phyloP scores from a whole-genome alignment of 2,329 filamentous ascomycete species.

The Cordyceps javanica region DNA sequence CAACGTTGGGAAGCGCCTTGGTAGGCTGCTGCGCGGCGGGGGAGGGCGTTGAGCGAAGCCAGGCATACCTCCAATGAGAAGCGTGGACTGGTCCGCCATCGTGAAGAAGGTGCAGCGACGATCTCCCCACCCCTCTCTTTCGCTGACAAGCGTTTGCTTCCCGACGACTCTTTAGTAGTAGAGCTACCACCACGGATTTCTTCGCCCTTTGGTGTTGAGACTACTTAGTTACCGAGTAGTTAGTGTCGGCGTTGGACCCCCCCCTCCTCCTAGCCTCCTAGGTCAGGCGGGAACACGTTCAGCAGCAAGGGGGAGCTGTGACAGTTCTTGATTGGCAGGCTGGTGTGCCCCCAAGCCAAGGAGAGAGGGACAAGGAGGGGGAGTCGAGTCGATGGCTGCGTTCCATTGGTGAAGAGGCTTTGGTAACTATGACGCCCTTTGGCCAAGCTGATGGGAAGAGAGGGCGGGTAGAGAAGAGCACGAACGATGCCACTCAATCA shows the following conservation, averaged over 20 bases:
- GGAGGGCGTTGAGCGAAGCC: background rate
- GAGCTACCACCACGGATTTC: too few relatives aligned
- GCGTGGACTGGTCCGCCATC: background rate
- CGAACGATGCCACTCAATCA: background rate
- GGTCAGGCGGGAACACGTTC: slow-evolving; percentile 3
- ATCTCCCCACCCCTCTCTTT: background rate
- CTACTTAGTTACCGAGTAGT: too few relatives aligned
- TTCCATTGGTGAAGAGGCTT: background rate
- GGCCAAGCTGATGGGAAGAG: background rate
- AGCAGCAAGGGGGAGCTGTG: background rate
- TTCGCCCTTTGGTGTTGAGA: too few relatives aligned
- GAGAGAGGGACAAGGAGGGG: background rate
- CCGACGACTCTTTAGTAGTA: too few relatives aligned
- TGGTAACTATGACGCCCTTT: background rate
- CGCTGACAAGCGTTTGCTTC: too few relatives aligned
- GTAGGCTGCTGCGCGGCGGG: background rate
- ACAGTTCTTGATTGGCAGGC: background rate
- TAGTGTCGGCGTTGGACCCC: too few relatives aligned
- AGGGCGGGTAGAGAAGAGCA: background rate
- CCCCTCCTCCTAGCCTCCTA: background rate
- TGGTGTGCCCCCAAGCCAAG: too few relatives aligned
- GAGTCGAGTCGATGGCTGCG: background rate
- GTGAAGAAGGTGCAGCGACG: background rate
- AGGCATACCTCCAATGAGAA: background rate
- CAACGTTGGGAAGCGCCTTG: background rate